A percentile compares a stretch with the other conserved stretches of the same genome.
Evolutionary conservation across 371 early-diverging fungal species (phyloP).

Genomic region (Vittaforma corneae): DNA sequence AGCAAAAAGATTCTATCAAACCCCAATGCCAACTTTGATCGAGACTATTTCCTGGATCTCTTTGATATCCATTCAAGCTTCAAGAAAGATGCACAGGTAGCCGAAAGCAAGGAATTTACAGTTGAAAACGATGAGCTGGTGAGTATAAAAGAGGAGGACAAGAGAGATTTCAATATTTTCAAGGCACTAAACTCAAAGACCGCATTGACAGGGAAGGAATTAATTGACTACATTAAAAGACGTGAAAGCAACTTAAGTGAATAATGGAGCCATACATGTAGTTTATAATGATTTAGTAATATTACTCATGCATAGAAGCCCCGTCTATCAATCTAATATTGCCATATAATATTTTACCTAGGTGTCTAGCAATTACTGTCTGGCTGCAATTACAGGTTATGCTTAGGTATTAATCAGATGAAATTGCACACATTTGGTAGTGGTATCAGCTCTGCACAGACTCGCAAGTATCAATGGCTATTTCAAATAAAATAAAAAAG

Average conservation of each 20-base stretch:
- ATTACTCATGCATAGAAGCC: too few species aligned
- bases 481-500: too few species aligned
- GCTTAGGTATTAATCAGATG: too few species aligned
- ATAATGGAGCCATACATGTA: background rate
- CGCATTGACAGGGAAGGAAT: background rate
- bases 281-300: too few species aligned
- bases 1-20: conserved; percentile 82
- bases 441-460: too few species aligned
- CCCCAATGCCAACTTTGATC: conserved; percentile 76
- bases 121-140: background rate
- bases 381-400: too few species aligned
- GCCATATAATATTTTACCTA: too few species aligned
- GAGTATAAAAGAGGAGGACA: conserved; percentile 13
- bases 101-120: background rate
- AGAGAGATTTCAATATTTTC: conserved; percentile 6
- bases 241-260: background rate
- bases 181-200: background rate
- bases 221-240: conserved; percentile 5
- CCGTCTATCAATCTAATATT: too few species aligned
- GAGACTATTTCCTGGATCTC: conserved; percentile 64
- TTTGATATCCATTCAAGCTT: conserved; percentile 65
- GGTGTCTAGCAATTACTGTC: too few species aligned
- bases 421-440: too few species aligned
- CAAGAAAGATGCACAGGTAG: conserved; percentile 3
- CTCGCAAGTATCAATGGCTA: too few species aligned